phyloP scores from a whole-genome alignment of 495 filamentous ascomycete genomes.

The Trichoderma reesei region DNA sequence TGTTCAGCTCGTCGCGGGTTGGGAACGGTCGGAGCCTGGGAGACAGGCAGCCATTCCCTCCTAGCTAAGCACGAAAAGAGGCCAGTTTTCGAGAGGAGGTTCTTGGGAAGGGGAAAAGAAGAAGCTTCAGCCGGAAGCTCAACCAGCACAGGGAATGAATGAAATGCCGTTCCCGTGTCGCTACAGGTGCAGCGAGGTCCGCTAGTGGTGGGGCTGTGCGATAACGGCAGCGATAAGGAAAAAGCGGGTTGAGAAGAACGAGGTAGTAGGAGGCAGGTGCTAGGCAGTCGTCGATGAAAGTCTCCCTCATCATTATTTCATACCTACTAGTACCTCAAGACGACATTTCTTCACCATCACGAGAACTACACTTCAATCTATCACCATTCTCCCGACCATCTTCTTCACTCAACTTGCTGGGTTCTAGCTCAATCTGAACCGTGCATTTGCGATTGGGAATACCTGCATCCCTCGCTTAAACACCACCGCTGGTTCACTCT shows the following conservation, averaged over 20 bases:
- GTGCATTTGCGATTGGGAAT: too few species aligned
- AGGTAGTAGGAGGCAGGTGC: constrained; percentile 1
- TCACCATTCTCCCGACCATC: too few species aligned
- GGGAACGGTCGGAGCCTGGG: constrained; percentile 12
- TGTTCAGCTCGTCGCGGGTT: constrained; percentile 11
- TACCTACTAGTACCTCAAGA: background rate
- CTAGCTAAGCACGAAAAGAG: constrained; percentile 4
- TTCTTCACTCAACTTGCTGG: too few species aligned
- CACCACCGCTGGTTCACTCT: background rate
- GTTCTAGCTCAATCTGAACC: too few species aligned
- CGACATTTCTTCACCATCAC: background rate
- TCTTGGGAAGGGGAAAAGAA: too few species aligned
- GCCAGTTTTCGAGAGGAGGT: too few species aligned
- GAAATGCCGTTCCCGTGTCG: too few species aligned
- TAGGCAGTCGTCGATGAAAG: constrained; percentile 3
- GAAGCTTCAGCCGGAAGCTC: too few species aligned
- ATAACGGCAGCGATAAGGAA: constrained; percentile 2
- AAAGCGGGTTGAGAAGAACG: constrained; percentile 1
- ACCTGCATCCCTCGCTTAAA: too few species aligned
- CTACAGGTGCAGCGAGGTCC: too few species aligned
- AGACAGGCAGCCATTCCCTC: constrained; percentile 27
- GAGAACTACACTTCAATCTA: too few species aligned
- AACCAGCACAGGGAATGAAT: too few species aligned
- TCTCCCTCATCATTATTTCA: background rate
- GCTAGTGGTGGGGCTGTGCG: background rate